Conservation (phyloP, 2,329 filamentous ascomycete species). For the Talaromyces piceae region DNA sequence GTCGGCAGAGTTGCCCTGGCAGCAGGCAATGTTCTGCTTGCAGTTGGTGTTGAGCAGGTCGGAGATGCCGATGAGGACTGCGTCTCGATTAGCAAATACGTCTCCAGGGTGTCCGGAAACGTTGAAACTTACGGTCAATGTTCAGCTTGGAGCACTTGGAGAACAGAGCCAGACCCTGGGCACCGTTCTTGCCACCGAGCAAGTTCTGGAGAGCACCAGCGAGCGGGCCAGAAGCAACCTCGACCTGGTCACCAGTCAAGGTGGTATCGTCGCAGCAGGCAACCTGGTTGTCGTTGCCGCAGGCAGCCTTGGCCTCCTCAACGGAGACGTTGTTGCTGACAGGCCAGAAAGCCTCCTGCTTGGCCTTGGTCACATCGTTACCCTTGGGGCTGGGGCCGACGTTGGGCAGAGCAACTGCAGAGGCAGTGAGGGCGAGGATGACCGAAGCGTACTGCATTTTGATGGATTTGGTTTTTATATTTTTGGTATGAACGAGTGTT, state of each 20-base stretch:
- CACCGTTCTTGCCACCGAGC: conserved; percentile 26
- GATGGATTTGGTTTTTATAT: conserved; percentile 18
- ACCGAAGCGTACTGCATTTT: conserved; percentile 33
- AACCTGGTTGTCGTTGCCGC: conserved; percentile 31
- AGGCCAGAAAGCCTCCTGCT: conserved; percentile 26
- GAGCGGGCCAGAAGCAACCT: conserved; percentile 25
- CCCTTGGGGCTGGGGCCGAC: conserved; percentile 15
- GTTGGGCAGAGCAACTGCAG: conserved; percentile 25
- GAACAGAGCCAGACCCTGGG: conserved; percentile 31
- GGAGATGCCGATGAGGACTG: conserved; percentile 24
- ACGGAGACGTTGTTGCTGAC: conserved; percentile 26
- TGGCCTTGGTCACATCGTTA: conserved; percentile 13
- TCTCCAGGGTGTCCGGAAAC: no score
- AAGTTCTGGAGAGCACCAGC: conserved; percentile 27
- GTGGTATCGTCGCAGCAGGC: conserved; percentile 35
- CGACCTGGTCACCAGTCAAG: conserved; percentile 29
- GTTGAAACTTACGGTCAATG: conserved; percentile 20
- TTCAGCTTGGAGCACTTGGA: conserved; percentile 36
- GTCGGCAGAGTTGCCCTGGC: conserved; percentile 28
- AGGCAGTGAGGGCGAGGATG: conserved; percentile 28
- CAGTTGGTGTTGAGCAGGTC: conserved; percentile 32
- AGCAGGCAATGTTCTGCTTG: conserved; percentile 36
- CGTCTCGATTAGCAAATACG: no score
- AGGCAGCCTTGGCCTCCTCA: conserved; percentile 33
- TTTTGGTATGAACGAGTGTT: conserved; percentile 8